Percentiles rank a stretch among this genome's conserved stretches.
Conservation (phyloP, 257 asterid genomes). For the Gentiana straminea region DNA sequence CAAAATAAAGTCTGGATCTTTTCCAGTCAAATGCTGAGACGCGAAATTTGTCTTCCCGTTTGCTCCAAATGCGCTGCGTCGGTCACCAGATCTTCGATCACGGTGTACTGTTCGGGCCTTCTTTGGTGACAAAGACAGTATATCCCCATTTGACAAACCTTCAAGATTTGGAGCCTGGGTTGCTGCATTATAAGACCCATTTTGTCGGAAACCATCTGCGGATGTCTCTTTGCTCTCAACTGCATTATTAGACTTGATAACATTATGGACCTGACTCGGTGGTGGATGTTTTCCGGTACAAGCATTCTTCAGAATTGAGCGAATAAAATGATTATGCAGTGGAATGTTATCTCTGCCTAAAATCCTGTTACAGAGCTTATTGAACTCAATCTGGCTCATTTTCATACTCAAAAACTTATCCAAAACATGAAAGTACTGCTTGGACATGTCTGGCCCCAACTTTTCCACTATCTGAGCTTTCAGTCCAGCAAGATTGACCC, state of each 20-base stretch:
- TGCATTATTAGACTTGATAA: constrained; percentile 16
- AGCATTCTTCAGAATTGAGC: constrained; percentile 62
- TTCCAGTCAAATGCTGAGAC: constrained; percentile 24
- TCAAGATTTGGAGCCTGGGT: constrained; percentile 38
- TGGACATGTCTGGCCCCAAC: constrained; percentile 66
- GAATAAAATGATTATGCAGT: constrained; percentile 75
- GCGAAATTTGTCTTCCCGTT: constrained; percentile 38
- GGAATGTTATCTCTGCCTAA: constrained; percentile 73
- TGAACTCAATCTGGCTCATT: constrained; percentile 63
- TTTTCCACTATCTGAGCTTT: constrained; percentile 65
- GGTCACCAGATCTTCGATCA: constrained; percentile 52
- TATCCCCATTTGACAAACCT: constrained; percentile 51
- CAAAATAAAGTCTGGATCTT: constrained; percentile 24
- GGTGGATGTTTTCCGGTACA: constrained; percentile 57
- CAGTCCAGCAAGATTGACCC: constrained; percentile 65
- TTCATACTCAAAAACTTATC: constrained; percentile 58
- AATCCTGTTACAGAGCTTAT: constrained; percentile 55
- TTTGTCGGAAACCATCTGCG: constrained; percentile 36
- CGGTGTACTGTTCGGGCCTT: constrained; percentile 47
- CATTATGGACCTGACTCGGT: constrained; percentile 28
- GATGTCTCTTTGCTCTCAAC: constrained; percentile 35
- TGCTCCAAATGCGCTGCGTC: constrained; percentile 46
- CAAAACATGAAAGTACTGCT: constrained; percentile 66
- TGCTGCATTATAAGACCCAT: constrained; percentile 38
- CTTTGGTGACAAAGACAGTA: constrained; percentile 52